Evolutionary conservation across 441 rosid genomes (phyloP).

Genomic region (Populus hybrid): DNA sequence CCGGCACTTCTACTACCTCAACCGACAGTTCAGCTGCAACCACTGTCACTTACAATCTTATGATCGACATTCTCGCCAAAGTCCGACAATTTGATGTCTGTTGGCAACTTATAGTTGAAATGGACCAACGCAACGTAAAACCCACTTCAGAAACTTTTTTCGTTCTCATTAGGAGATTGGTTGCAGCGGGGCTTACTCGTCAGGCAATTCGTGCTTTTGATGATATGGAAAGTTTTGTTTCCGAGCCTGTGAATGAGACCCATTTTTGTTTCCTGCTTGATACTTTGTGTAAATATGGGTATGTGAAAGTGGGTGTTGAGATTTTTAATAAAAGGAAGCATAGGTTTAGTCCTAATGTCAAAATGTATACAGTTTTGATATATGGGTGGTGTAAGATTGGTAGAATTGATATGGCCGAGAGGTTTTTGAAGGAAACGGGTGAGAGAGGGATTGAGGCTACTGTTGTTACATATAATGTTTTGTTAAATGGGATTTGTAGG

Average conservation of each 20-base stretch:
- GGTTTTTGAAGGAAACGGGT: conserved; percentile 62
- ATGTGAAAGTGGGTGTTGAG: conserved; percentile 61
- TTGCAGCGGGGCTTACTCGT: conserved; percentile 75
- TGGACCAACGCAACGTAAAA: conserved; percentile 37
- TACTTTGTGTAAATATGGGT: conserved; percentile 74
- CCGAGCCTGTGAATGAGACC: conserved; percentile 13
- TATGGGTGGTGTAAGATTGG: conserved; percentile 83
- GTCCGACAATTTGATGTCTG: conserved; percentile 86
- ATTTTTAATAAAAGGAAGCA: conserved; percentile 46
- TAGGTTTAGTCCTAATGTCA: conserved; percentile 40
- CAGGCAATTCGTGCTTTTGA: conserved; percentile 71
- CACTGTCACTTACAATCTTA: conserved; percentile 47
- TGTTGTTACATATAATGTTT: conserved; percentile 42
- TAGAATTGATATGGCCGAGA: conserved; percentile 76
- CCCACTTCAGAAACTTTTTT: conserved; percentile 57
- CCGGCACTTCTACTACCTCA: conserved; percentile 37
- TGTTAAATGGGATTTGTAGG: conserved; percentile 72
- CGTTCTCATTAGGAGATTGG: conserved; percentile 51
- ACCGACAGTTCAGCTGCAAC: conserved; percentile 13
- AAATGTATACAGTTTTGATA: conserved; percentile 62
- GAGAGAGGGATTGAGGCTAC: conserved; percentile 58
- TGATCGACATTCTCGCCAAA: conserved; percentile 66
- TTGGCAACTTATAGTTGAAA: conserved; percentile 63
- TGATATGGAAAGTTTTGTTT: conserved; percentile 54
- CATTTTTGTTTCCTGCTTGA: conserved; percentile 55